Percentiles rank a stretch among this genome's conserved stretches.
Conservation (phyloP, 495 filamentous ascomycete species). For the Thozetella sp. region DNA sequence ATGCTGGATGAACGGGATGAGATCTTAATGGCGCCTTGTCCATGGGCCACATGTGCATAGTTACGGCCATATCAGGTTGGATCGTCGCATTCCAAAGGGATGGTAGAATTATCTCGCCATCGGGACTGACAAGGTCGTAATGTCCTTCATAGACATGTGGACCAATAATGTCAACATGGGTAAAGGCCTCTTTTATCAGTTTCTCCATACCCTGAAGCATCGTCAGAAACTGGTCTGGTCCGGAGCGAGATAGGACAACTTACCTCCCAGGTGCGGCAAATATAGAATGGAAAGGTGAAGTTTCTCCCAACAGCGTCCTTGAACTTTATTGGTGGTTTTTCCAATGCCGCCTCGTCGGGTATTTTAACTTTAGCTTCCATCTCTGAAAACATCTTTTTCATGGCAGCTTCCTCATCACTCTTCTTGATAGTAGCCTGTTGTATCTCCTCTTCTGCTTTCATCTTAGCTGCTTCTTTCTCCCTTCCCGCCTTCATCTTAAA, state of each 20-base stretch:
- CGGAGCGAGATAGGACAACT: slow-evolving; percentile 16
- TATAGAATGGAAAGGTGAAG: slow-evolving; percentile 75
- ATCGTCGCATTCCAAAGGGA: slow-evolving; percentile 79
- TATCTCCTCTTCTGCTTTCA: slow-evolving; percentile 11
- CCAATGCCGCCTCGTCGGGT: slow-evolving; percentile 43
- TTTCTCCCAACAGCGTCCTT: slow-evolving; percentile 79
- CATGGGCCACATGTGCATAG: slow-evolving; percentile 94
- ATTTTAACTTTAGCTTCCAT: slow-evolving; percentile 45
- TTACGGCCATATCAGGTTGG: slow-evolving; percentile 79
- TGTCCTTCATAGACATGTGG: slow-evolving; percentile 75
- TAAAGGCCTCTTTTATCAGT: slow-evolving; percentile 77
- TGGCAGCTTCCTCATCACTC: slow-evolving; percentile 40
- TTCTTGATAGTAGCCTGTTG: slow-evolving; percentile 18
- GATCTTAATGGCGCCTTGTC: slow-evolving; percentile 19
- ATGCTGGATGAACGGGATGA: too few relatives aligned
- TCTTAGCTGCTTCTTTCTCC: slow-evolving; percentile 20
- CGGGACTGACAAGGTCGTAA: slow-evolving; percentile 75
- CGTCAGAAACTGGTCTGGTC: not conserved
- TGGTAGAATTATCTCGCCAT: slow-evolving; percentile 80
- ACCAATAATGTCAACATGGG: slow-evolving; percentile 75
- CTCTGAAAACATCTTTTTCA: slow-evolving; percentile 34
- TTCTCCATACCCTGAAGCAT: slow-evolving; percentile 68
- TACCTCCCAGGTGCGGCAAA: slow-evolving; percentile 76
- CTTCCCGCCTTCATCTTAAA: slow-evolving; percentile 2
- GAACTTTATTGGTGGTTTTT: slow-evolving; percentile 59